Conservation (phyloP, 768 basidiomycete genomes). For the Trametes cinnabarina region DNA sequence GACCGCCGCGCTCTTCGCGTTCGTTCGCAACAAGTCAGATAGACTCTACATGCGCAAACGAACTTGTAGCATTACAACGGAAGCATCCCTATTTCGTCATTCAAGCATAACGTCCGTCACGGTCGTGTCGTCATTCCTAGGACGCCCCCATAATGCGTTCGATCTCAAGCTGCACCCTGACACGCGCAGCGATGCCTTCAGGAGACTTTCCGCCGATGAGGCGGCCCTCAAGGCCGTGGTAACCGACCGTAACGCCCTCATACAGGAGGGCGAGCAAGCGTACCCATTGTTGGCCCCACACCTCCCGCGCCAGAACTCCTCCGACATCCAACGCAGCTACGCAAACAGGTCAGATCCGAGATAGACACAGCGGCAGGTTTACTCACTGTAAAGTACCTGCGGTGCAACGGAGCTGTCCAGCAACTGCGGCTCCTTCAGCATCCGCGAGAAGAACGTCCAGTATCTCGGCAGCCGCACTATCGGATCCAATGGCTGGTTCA, state of each 20-base stretch:
- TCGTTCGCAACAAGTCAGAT: neutral
- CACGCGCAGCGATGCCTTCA: conserved; percentile 62
- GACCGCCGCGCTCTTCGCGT: neutral
- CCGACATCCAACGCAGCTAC: conserved; percentile 71
- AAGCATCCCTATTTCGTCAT: neutral
- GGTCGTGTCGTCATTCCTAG: neutral
- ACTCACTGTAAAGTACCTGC: conserved; percentile 65
- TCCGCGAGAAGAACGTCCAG: conserved; percentile 73
- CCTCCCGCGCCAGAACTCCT: conserved; percentile 53
- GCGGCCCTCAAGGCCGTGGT: conserved; percentile 38
- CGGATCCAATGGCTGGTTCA: conserved; percentile 42
- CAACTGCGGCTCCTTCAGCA: conserved; percentile 51
- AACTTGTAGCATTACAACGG: neutral
- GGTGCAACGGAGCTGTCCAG: conserved; percentile 60
- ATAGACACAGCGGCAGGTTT: neutral
- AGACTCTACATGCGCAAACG: neutral
- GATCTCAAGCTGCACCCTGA: conserved; percentile 61
- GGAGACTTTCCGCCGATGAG: conserved; percentile 59
- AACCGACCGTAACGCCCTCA: conserved; percentile 56
- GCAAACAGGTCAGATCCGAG: conserved; percentile 14
- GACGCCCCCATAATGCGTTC: conserved; percentile 52
- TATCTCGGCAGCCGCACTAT: conserved; percentile 62
- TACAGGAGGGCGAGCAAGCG: conserved; percentile 69
- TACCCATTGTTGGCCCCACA: conserved; percentile 80
- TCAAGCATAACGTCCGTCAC: neutral